phyloP scores from a whole-genome alignment of 805 yeast species.

The Lachancea dasiensis region DNA sequence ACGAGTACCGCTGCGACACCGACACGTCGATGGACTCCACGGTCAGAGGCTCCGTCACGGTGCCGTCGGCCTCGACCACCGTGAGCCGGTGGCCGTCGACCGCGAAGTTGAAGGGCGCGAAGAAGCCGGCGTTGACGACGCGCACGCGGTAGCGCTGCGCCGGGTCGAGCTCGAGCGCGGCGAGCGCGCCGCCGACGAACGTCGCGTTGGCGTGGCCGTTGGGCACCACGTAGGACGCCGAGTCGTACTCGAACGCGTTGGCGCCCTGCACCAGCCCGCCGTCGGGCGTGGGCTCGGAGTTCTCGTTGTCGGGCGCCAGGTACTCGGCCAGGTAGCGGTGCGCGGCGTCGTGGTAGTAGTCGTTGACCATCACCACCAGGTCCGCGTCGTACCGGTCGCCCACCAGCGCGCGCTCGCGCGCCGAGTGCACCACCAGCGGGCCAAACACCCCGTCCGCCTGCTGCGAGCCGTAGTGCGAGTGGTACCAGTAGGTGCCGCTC shows the following conservation, averaged over 20 bases:
- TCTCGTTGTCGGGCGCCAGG: slow-evolving; percentile 37
- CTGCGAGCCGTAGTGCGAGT: slow-evolving; percentile 45
- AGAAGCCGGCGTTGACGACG: slow-evolving; percentile 45
- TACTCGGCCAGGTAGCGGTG: slow-evolving; percentile 29
- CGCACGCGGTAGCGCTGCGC: slow-evolving; percentile 41
- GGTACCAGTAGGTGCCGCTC: slow-evolving; percentile 53
- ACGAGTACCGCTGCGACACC: slow-evolving; percentile 67
- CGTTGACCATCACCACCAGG: slow-evolving; percentile 38
- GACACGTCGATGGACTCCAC: slow-evolving; percentile 42
- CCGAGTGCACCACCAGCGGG: slow-evolving; percentile 42
- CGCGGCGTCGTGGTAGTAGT: slow-evolving; percentile 42
- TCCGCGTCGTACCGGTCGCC: slow-evolving; percentile 43
- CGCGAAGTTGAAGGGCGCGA: slow-evolving; percentile 43
- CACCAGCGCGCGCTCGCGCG: slow-evolving; percentile 33
- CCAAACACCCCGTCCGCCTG: slow-evolving; percentile 46
- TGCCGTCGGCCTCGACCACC: slow-evolving; percentile 50
- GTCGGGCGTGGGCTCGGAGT: slow-evolving; percentile 49
- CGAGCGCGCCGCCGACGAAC: slow-evolving; percentile 18
- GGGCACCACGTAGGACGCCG: slow-evolving; percentile 17
- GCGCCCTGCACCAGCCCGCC: slow-evolving; percentile 40
- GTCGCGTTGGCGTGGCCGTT: slow-evolving; percentile 11
- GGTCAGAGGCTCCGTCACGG: slow-evolving; percentile 40
- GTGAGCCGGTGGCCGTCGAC: slow-evolving; percentile 47
- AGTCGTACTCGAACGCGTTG: slow-evolving; percentile 26
- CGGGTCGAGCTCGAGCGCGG: slow-evolving; percentile 35